phyloP scores from a whole-genome alignment of 257 asterid species.

The Ilex asprella region DNA sequence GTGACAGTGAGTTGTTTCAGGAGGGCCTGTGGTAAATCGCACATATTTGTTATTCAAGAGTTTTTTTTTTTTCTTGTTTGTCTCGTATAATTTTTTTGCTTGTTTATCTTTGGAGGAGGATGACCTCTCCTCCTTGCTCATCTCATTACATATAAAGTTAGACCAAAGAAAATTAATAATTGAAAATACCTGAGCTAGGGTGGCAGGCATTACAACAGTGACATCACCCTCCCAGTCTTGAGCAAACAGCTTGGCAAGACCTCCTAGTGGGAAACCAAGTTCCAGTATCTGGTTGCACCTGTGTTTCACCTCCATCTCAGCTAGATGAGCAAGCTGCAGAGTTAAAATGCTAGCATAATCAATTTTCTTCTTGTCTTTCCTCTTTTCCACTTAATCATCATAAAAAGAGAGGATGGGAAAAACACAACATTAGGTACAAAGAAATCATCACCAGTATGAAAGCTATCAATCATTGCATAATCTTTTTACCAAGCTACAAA shows the following conservation, averaged over 20 bases:
- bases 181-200: slow-evolving; percentile 74
- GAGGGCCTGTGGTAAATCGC: too few species aligned
- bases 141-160: neutral
- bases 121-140: neutral
- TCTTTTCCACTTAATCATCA: neutral
- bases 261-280: slow-evolving; percentile 87
- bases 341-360: slow-evolving; percentile 1
- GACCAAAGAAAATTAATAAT: neutral
- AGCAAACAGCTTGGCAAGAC: slow-evolving; percentile 87
- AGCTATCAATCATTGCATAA: too few species aligned
- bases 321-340: slow-evolving; percentile 75
- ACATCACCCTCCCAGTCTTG: slow-evolving; percentile 99
- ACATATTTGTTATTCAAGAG: too few species aligned
- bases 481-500: too few species aligned
- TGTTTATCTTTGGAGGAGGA: neutral
- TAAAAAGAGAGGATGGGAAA: neutral
- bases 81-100: too few species aligned
- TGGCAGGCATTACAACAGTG: slow-evolving; percentile 93
- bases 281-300: slow-evolving; percentile 79
- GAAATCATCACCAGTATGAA: too few species aligned
- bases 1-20: too few species aligned
- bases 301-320: slow-evolving; percentile 98
- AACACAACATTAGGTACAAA: too few species aligned
- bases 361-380: neutral
- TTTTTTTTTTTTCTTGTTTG: too few species aligned